Evolutionary conservation across 1,284 basidiomycete species (phyloP), one percentile per base, ranked within the genome.

Genomic region (Ganoderma lingzhi): DNA sequence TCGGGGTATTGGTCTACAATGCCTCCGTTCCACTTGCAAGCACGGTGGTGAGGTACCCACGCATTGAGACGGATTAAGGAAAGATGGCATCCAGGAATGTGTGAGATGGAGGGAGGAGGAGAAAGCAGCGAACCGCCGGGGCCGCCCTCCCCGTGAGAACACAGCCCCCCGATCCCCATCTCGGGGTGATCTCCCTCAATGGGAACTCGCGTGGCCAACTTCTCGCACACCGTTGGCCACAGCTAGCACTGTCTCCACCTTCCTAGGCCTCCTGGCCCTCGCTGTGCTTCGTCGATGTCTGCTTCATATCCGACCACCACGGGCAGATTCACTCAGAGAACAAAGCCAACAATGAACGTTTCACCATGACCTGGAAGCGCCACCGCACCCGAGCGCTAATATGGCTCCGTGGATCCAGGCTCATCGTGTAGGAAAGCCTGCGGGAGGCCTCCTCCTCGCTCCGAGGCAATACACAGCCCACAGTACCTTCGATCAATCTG

Each of bases 21-120:
- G 17, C 9, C 17, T 39, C 15, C 3, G 56, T 37, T 59, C 39
- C 56, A 15, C 0, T n/a, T 15, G 32, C 19, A 17, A 35, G 8
- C 2, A 59, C 17, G 32, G 32, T 19, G 35, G 15, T 39, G 32
- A 39, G 56, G 19, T 56, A 39, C 56, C 56, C 56, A 59, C 56
- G 56, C 56, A 59, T 59, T 59, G 56, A 59, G 56, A 59, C 56
- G 56, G 56, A 59, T 59, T 59, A 39, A 59, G 56, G 32, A 59
- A 23, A n/a, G 32, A n/a, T 39, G 35, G 56, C 35, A 59, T 59
- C 56, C 32, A 35, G 32, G 28, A 15, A 3, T 35, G 6, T 32
- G 35, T 23, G 56, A 59, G 56, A 39, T 59, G 35, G 35, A 37
- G 35, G 56, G 56, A 37, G 17, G 19, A 39, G n/a, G 19, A 35